Base-by-base conservation (phyloP, 2,329 filamentous ascomycete species). In the Paecilomyces formosus region DNA sequence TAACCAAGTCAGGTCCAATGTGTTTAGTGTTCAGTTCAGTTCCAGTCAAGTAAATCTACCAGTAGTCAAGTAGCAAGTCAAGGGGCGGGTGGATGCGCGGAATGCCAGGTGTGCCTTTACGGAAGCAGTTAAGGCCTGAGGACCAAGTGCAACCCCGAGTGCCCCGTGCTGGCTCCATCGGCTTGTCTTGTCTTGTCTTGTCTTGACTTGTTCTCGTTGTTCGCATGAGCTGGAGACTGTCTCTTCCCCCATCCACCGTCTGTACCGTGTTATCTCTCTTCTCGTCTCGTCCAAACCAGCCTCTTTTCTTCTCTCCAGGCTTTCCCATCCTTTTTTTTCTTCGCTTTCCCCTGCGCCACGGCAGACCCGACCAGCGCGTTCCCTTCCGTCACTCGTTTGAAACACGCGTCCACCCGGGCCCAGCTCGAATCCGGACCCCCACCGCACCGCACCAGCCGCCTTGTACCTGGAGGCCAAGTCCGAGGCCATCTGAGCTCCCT, bases 361-460 rank as follows among this genome's bases (percentile, higher is more conserved):
- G 28, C 55, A n/a, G n/a, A n/a, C n/a, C n/a, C n/a, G n/a, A n/a
- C n/a, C n/a, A n/a, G n/a, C 21, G 30, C 24, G 35, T 26, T 51
- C 22, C 24, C 24, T 57, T 51, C 51, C 45, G 58, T 62, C 60
- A 62, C 54, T 62, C 60, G 60, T 60, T 62, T 62, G 56, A 60
- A 60, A 57, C 57, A 57, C 60, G 60, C 60, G 57, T 59, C 57
- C 57, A 57, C 55, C 26, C 15, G 51, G 54, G 26, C 35, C 59
- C 35, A 56, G 54, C 57, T 58, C 49, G 33, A 52, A 33, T 49
- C 54, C 54, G 45, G 22, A 35, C 57, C 31, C 24, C 57, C 57
- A 59, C 55, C 54, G 33, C 57, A 59, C 55, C 54, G 33, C 55
- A 22, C 28, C 28, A n/a, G 21, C 53, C 28, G 39, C 39, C 24